These are phyloP conservation scores for Candida xiaguanensis DNA, from an alignment of 805 yeast genomes.

Conservation along the genomic window DNA sequence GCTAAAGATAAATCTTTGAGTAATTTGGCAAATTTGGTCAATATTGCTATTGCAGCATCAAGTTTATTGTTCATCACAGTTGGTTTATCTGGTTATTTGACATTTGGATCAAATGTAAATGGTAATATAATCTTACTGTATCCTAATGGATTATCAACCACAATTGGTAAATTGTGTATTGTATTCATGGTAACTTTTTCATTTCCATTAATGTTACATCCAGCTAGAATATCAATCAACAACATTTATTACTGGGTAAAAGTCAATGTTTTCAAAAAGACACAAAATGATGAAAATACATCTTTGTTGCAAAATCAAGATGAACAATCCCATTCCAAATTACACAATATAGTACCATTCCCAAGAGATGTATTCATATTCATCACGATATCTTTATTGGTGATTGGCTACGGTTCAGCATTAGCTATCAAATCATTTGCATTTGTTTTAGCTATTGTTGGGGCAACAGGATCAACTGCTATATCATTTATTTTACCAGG, in stretches of 20 bases:
- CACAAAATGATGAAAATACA: not conserved
- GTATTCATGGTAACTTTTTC: slow-evolving; percentile 76
- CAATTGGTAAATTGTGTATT: slow-evolving; percentile 77
- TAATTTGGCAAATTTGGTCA: slow-evolving; percentile 37
- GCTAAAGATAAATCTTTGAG: slow-evolving; percentile 51
- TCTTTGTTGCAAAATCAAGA: slow-evolving; percentile 5
- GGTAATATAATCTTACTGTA: slow-evolving; percentile 83
- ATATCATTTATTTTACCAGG: slow-evolving; percentile 92
- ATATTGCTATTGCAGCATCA: slow-evolving; percentile 56
- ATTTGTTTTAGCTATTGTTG: slow-evolving; percentile 79
- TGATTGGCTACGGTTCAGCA: slow-evolving; percentile 61
- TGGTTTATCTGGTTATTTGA: slow-evolving; percentile 79
- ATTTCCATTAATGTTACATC: slow-evolving; percentile 89
- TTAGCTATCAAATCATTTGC: slow-evolving; percentile 70
- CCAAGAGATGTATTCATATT: slow-evolving; percentile 20
- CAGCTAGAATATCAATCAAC: slow-evolving; percentile 78
- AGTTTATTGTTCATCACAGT: slow-evolving; percentile 61
- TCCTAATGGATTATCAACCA: slow-evolving; percentile 59
- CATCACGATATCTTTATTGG: slow-evolving; percentile 34
- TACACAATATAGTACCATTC: slow-evolving; percentile 25
- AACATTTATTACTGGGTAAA: slow-evolving; percentile 59
- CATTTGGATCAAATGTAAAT: slow-evolving; percentile 76
- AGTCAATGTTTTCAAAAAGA: slow-evolving; percentile 9
- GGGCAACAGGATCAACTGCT: slow-evolving; percentile 90
- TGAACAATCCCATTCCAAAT: slow-evolving; percentile 1